Percentiles rank a stretch among this genome's conserved stretches.
phyloP scores from a whole-genome alignment of 2,329 filamentous ascomycete genomes.

The Pestalotiopsis sp. region DNA sequence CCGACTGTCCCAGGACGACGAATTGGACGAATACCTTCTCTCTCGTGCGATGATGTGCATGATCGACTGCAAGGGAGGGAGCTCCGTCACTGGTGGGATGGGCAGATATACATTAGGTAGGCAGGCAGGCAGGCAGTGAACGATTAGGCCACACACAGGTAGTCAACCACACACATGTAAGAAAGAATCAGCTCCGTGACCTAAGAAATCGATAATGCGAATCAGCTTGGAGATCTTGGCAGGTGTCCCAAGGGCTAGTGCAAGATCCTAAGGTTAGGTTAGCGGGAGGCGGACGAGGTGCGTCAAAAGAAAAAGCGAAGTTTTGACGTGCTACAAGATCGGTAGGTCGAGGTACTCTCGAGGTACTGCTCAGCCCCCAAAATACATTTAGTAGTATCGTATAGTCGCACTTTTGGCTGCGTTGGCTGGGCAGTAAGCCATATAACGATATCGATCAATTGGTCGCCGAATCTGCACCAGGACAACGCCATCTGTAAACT shows the following conservation, averaged over 20 bases:
- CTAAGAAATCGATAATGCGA: slow-evolving; percentile 3
- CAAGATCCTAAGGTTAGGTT: slow-evolving; percentile 8
- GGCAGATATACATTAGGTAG: too few species aligned
- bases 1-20: not conserved
- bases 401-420: not conserved
- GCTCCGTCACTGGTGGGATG: not conserved
- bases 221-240: slow-evolving; percentile 7
- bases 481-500: not conserved
- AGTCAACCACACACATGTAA: not conserved
- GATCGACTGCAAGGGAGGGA: not conserved
- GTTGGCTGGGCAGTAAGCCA: not conserved
- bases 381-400: not conserved
- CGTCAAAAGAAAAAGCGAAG: not conserved
- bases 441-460: not conserved
- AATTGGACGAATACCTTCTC: not conserved
- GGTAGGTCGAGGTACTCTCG: not conserved
- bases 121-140: too few species aligned
- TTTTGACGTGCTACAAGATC: not conserved
- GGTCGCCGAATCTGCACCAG: not conserved
- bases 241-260: slow-evolving; percentile 1
- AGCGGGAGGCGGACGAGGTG: not conserved
- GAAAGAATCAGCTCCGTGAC: not conserved
- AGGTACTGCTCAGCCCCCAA: not conserved
- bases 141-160: not conserved
- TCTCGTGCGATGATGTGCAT: not conserved